phyloP scores from a whole-genome alignment of 2,329 filamentous ascomycete genomes.

The Zymoseptoria ardabiliae region DNA sequence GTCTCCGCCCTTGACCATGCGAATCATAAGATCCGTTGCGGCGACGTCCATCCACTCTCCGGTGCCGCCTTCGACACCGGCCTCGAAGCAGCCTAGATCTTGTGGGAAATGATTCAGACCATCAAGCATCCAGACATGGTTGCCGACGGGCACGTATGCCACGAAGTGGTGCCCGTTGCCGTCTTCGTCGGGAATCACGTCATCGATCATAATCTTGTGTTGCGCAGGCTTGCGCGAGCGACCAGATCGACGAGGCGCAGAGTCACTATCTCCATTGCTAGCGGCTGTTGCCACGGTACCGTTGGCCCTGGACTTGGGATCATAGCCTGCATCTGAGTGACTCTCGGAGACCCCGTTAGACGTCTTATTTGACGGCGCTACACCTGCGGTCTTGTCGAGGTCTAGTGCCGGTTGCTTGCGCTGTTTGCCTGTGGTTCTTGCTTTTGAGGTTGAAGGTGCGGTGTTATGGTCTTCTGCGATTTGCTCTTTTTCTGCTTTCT shows the following conservation, averaged over 20 bases:
- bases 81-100: slow-evolving; percentile 46
- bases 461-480: not conserved
- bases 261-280: not conserved
- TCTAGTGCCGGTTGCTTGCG: not conserved
- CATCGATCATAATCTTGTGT: slow-evolving; percentile 27
- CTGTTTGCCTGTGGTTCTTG: not conserved
- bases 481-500: slow-evolving; percentile 16
- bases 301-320: slow-evolving; percentile 2
- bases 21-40: slow-evolving; percentile 55
- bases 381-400: not conserved
- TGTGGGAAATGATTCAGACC: slow-evolving; percentile 68
- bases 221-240: slow-evolving; percentile 16
- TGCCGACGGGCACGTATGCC: slow-evolving; percentile 72
- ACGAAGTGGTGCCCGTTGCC: slow-evolving; percentile 80
- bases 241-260: slow-evolving; percentile 19
- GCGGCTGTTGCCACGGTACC: not conserved
- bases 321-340: not conserved
- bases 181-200: slow-evolving; percentile 41
- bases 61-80: slow-evolving; percentile 32
- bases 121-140: slow-evolving; percentile 79
- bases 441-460: not conserved
- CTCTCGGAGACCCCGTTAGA: not conserved
- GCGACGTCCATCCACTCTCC: slow-evolving; percentile 62
- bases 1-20: slow-evolving; percentile 62
- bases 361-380: slow-evolving; percentile 1